Evolutionary conservation across 176 grass and related monocot genomes (phyloP).

Genomic region (Canna indica): DNA sequence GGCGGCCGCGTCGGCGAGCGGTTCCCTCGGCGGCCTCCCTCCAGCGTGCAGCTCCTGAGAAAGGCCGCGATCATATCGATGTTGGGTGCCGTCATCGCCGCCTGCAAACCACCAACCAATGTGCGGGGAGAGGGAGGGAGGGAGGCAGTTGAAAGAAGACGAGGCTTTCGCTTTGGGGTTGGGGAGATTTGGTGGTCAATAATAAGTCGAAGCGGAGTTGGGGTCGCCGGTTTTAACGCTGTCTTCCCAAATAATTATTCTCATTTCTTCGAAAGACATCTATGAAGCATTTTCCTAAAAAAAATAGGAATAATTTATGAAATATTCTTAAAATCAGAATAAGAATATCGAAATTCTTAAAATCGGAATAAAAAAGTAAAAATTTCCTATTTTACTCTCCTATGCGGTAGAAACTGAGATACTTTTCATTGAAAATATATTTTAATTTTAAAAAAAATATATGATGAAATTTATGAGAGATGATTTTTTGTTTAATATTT

Average conservation of each 20-base stretch:
- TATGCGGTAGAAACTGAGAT: too few species aligned
- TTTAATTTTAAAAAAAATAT: too few species aligned
- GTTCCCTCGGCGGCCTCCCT: constrained; percentile 5
- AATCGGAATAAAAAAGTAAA: too few species aligned
- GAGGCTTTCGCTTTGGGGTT: neutral
- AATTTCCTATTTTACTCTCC: too few species aligned
- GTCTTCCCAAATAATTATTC: neutral
- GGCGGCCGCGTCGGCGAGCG: neutral
- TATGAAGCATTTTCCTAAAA: too few species aligned
- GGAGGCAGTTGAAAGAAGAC: neutral
- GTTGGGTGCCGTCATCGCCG: neutral
- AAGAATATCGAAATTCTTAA: too few species aligned
- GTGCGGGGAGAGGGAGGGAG: neutral
- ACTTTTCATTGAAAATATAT: too few species aligned
- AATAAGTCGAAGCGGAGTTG: neutral
- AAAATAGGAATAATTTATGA: too few species aligned
- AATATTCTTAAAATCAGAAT: too few species aligned
- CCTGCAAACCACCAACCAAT: neutral
- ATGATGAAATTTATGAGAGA: too few species aligned
- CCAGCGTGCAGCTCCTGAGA: constrained; percentile 34
- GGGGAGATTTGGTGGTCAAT: neutral
- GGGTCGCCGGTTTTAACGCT: neutral
- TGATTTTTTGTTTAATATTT: too few species aligned
- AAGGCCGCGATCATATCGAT: neutral
- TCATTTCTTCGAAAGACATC: too few species aligned